phyloP scores from a whole-genome alignment of 768 basidiomycete species.

The Peribolospora kevripleyi region DNA sequence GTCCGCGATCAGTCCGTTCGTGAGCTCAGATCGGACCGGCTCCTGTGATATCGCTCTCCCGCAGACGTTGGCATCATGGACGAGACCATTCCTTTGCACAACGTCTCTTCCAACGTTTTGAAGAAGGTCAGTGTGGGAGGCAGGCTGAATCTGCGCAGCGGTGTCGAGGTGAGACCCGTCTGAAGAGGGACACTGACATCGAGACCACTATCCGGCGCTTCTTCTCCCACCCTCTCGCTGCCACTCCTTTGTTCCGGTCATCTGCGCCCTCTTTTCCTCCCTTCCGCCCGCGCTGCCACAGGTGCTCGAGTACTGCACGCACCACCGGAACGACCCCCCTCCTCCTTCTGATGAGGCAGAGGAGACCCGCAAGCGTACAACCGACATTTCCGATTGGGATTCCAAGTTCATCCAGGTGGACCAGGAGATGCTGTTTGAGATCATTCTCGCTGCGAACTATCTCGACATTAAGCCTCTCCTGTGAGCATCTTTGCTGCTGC shows the following conservation, averaged over 20 bases:
- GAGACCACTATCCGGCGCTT: background rate
- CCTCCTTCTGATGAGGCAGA: constrained; percentile 59
- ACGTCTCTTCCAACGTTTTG: constrained; percentile 73
- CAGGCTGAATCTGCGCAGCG: background rate
- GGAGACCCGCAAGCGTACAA: constrained; percentile 78
- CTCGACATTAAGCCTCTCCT: constrained; percentile 96
- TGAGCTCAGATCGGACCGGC: no score
- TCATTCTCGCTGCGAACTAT: constrained; percentile 98
- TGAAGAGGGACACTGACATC: no score
- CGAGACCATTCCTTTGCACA: constrained; percentile 80
- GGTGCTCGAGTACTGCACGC: constrained; percentile 98
- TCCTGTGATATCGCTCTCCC: background rate
- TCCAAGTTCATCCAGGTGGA: constrained; percentile 95
- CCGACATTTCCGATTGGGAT: constrained; percentile 97
- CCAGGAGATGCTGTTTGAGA: constrained; percentile 99
- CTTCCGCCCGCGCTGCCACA: constrained; percentile 20
- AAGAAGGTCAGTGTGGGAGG: constrained; percentile 45
- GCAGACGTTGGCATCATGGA: constrained; percentile 82
- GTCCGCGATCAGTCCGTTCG: background rate
- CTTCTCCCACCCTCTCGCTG: background rate
- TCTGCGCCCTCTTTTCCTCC: background rate
- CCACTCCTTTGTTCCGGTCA: background rate
- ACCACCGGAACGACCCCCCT: constrained; percentile 91
- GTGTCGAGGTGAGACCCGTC: no score
- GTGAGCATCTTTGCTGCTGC: constrained; percentile 26